Evolutionary conservation across 1,139 yeast species (phyloP), one percentile per base, ranked within the genome.

Genomic region (Trichomonascaceae sp.): DNA sequence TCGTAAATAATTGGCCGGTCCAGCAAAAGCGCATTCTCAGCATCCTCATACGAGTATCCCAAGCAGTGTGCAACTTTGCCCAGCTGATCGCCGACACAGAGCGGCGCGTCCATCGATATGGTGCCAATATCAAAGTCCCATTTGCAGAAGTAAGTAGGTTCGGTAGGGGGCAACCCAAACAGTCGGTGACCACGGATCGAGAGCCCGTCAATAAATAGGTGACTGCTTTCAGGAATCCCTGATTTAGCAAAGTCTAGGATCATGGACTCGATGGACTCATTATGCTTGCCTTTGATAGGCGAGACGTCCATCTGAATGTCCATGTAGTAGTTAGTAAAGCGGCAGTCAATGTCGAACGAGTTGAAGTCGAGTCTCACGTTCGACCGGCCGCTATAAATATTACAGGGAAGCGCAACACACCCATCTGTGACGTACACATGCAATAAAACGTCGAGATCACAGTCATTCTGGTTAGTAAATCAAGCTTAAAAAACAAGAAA

Each of bases 261-360:
- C 3, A 38, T 41, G 3, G 48, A 37, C 15, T 48, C 48, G 5
- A 43, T 29, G 3, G 37, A 34, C 8, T 30, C 27, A 17, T 46
- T 41, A 27, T 44, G 38, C 11, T 43, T 29, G 3, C 64, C 64
- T 9, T 45, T 42, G 13, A 59, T 35, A 0, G 67, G 67, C 13
- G 59, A 44, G n/a, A 56, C 47, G 30, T 58, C 52, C 15, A 52
- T 48, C 40, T 62, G 64, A 13, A 62, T 40, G 37, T 61, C 59
- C 95, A 87, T 84, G 51, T 87, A 89, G 52, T 79, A 87, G 46
- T 84, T 81, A n/a, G 89, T 78, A 54, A 84, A 80, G 35, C 97
- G 62, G 26, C 82, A 63, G 48, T 85, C 96, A 25, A 81, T 69
- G 45, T 76, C 85, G 32, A 85, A 60, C 23, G 69, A 63, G 22